Evolutionary conservation across 192 early-diverging fungal species (phyloP), one percentile per base, ranked within the genome.

Genomic region (Backusella morwellensis): DNA sequence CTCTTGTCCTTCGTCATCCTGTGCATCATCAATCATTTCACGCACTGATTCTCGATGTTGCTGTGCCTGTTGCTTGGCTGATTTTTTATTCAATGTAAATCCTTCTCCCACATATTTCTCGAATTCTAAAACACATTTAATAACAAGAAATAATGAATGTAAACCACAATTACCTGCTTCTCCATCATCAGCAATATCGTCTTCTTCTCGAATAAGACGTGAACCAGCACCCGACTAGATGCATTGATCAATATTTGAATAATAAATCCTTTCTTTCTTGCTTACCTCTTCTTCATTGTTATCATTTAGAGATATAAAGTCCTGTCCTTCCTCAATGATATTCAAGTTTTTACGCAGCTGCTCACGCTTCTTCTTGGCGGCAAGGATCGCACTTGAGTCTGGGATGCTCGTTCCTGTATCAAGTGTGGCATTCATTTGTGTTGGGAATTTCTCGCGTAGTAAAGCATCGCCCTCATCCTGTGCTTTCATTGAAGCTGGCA

Each of bases 151-250:
- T 19, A 21, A n/a, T 14, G 4, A 12, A 14, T 8, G 8, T 50
- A 70, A 21, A 54, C 7, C 34, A 2, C 35, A 8, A 44, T 75
- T 63, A 74, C 42, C 56, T 66, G 52, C 89, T 78, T 85, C 87
- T 47, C 87, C 89, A 17, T 83, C 87, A 76, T 90, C 89, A 35
- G 78, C 88, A 9, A 85, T 79, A 34, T 90, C 89, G 66, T 90
- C 89, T 56, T 90, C 89, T 75, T 90, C 89, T 12, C 89, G 81
- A 5, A 88, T 79, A 19, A 90, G 69, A 26, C 89, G 81, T 7
- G 85, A 83, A 50, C 68, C 75, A 15, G 42, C 34, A 14, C 41
- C 12, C 4, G 36, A 38, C 66, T 66, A 35, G 17, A 66, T 44
- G 42, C 3, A 44, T 15, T 44, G 38, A 9, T 40, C 11, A 40